Evolutionary conservation across 2,329 filamentous ascomycete species (phyloP).

Genomic region (Aspergillus pseudoglaucus): DNA sequence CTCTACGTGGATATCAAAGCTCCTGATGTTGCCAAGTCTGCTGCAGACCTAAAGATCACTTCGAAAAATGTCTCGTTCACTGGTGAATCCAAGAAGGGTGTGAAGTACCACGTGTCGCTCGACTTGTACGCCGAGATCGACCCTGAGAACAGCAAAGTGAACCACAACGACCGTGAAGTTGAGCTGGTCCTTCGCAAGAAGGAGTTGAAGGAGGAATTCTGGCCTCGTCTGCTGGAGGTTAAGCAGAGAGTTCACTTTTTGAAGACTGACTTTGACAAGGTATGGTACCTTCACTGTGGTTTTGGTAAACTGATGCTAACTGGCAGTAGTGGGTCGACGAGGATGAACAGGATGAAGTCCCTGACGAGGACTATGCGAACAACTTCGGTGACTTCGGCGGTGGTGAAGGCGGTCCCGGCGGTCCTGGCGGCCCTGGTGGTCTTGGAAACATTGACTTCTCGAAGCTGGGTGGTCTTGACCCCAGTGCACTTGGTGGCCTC

Average conservation of each 20-base stretch:
- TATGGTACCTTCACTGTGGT: constrained; percentile 29
- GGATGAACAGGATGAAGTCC: constrained; percentile 90
- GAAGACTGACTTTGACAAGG: constrained; percentile 98
- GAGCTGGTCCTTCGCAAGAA: constrained; percentile 95
- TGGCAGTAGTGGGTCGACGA: constrained; percentile 78
- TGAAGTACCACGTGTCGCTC: constrained; percentile 76
- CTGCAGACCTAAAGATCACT: constrained; percentile 77
- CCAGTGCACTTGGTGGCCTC: constrained; percentile 46
- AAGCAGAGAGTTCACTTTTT: constrained; percentile 85
- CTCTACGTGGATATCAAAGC: constrained; percentile 89
- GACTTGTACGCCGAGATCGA: constrained; percentile 91
- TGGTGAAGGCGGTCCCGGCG: constrained; percentile 16
- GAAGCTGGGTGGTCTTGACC: constrained; percentile 65
- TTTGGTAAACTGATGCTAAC: constrained; percentile 9
- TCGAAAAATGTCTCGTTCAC: constrained; percentile 71
- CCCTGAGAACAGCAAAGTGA: constrained; percentile 70
- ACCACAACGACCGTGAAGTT: constrained; percentile 82
- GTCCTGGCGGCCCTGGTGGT: constrained; percentile 53
- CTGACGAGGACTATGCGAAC: constrained; percentile 64
- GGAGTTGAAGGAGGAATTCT: constrained; percentile 89
- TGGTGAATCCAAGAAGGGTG: constrained; percentile 79
- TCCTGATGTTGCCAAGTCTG: constrained; percentile 69
- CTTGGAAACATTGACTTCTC: constrained; percentile 91
- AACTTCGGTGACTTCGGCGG: constrained; percentile 46
- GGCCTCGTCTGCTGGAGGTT: constrained; percentile 91